Evolutionary conservation across 1,284 basidiomycete genomes (phyloP).

Genomic region (Sanghuangporus sanghuang): DNA sequence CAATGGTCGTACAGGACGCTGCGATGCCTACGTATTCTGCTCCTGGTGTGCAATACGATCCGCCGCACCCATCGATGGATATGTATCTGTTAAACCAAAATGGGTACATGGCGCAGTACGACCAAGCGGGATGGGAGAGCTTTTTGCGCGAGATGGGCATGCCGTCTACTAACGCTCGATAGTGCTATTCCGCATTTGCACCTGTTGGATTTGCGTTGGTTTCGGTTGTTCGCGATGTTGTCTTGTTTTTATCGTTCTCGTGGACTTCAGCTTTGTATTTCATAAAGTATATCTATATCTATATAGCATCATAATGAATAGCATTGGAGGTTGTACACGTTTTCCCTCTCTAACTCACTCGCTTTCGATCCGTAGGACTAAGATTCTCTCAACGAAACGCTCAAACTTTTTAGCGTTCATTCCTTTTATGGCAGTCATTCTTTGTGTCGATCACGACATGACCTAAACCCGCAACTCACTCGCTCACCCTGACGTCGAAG

Average conservation of each 20-base stretch:
- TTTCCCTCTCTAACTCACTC: too few relatives aligned
- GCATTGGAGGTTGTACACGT: too few relatives aligned
- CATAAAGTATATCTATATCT: too few relatives aligned
- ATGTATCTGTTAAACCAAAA: not conserved
- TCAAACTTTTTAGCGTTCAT: too few relatives aligned
- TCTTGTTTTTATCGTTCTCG: not conserved
- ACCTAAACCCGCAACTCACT: not conserved
- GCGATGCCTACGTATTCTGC: constrained; percentile 1
- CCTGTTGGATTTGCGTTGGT: not conserved
- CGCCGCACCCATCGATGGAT: not conserved
- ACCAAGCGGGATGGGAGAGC: constrained; percentile 2
- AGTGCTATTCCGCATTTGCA: not conserved
- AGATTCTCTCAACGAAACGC: too few relatives aligned
- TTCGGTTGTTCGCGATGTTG: not conserved
- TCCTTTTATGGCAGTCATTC: too few relatives aligned
- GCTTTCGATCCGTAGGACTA: too few relatives aligned
- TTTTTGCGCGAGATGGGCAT: constrained; percentile 11
- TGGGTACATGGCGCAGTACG: not conserved
- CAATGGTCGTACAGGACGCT: not conserved
- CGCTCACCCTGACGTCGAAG: not conserved
- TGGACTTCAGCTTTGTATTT: not conserved
- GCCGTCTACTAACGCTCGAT: not conserved
- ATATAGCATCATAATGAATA: too few relatives aligned
- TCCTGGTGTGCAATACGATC: constrained; percentile 1
- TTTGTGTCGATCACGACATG: constrained; percentile 17